A percentile compares a stretch with the other conserved stretches of the same genome.
phyloP scores from a whole-genome alignment of 768 basidiomycete species.

The Amanita rubescens region DNA sequence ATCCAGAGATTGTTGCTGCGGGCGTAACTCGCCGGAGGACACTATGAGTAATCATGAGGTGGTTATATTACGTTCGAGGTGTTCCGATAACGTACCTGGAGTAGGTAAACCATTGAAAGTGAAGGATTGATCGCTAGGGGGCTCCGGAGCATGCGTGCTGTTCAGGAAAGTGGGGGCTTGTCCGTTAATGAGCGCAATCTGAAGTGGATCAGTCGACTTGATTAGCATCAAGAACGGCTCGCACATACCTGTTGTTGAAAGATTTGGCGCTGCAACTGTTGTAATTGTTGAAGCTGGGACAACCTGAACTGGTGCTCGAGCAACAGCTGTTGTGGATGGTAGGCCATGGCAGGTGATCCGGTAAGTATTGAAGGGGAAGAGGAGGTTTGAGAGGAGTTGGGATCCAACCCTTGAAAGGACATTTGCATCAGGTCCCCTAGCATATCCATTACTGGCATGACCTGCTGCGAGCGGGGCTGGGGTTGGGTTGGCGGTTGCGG shows the following conservation, averaged over 20 bases:
- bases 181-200: slow-evolving; percentile 67
- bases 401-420: slow-evolving; percentile 30
- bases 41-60: slow-evolving; percentile 11
- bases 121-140: slow-evolving; percentile 21
- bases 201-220: slow-evolving; percentile 8
- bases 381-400: slow-evolving; percentile 13
- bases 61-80: slow-evolving; percentile 9
- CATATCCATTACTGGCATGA: slow-evolving; percentile 43
- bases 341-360: slow-evolving; percentile 8
- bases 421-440: slow-evolving; percentile 44
- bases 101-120: slow-evolving; percentile 55
- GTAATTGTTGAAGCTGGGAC: slow-evolving; percentile 68
- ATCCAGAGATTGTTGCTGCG: slow-evolving; percentile 7
- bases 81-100: slow-evolving; percentile 42
- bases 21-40: slow-evolving; percentile 15
- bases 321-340: slow-evolving; percentile 43
- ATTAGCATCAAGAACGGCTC: slow-evolving; percentile 14
- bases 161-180: slow-evolving; percentile 30
- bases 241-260: slow-evolving; percentile 76
- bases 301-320: slow-evolving; percentile 76
- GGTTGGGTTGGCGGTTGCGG: slow-evolving; percentile 1
- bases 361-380: neutral
- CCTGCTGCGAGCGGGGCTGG: slow-evolving; percentile 11
- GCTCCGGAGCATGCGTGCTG: slow-evolving; percentile 23
- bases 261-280: slow-evolving; percentile 76